These are phyloP conservation scores for Trichoderma guizhouense DNA, from an alignment of 2,329 filamentous ascomycete species.

Conservation along the genomic window DNA sequence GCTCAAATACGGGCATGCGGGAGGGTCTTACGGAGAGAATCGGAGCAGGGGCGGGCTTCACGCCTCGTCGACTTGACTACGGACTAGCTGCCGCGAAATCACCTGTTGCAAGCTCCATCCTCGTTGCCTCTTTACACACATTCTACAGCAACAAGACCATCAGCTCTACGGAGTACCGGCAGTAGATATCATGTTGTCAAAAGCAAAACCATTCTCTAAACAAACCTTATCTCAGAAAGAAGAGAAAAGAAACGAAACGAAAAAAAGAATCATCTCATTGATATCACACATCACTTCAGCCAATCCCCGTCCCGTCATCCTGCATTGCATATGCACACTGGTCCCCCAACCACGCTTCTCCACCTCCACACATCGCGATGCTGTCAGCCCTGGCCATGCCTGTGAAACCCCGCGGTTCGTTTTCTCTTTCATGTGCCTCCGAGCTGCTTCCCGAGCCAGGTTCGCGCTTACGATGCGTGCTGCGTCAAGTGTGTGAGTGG, in stretches of 20 bases:
- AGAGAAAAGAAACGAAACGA: not conserved
- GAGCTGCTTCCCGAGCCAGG: not conserved
- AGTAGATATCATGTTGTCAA: not conserved
- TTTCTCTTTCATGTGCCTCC: not conserved
- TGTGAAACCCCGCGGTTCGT: not conserved
- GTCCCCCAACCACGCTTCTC: not conserved
- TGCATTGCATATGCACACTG: conserved; percentile 9
- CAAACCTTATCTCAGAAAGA: not conserved
- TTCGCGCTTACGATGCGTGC: not conserved
- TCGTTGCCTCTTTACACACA: not conserved
- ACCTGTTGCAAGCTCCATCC: not conserved
- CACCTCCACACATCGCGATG: conserved; percentile 5
- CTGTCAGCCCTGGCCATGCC: conserved; percentile 4
- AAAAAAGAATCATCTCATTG: not conserved
- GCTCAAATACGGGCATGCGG: not conserved
- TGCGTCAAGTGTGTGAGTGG: not conserved
- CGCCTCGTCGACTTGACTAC: not conserved
- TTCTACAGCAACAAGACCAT: not conserved
- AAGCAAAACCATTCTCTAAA: not conserved
- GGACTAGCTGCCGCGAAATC: not conserved
- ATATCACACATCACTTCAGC: not conserved
- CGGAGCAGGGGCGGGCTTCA: conserved; percentile 11
- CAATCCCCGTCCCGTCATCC: not conserved
- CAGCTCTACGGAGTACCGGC: not conserved
- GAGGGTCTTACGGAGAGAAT: conserved; percentile 14